Evolutionary conservation across 257 asterid species (phyloP).

Genomic region (Solanum chilense): DNA sequence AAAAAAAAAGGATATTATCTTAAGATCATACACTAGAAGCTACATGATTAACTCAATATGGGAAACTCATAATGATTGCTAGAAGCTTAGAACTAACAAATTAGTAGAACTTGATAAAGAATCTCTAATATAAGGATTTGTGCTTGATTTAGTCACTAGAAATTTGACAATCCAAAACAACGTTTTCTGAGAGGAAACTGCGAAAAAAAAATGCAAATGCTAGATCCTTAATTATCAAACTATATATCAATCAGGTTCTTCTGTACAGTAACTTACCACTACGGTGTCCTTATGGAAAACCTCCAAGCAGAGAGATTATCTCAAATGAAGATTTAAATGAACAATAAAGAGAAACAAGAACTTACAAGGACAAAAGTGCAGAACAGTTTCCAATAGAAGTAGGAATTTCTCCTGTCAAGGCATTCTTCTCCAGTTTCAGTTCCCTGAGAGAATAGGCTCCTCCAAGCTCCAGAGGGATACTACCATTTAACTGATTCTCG

Average conservation of each 20-base stretch:
- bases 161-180: too few relatives aligned
- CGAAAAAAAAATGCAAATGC: too few relatives aligned
- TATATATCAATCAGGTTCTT: not conserved
- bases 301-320: not conserved
- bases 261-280: not conserved
- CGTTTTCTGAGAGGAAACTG: too few relatives aligned
- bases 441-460: slow-evolving; percentile 43
- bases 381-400: slow-evolving; percentile 51
- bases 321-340: not conserved
- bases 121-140: too few relatives aligned
- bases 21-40: too few relatives aligned
- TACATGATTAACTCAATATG: too few relatives aligned
- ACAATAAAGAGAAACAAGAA: slow-evolving; percentile 2
- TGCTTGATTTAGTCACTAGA: too few relatives aligned
- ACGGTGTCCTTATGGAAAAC: not conserved
- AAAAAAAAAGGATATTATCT: too few relatives aligned
- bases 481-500: slow-evolving; percentile 52
- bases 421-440: slow-evolving; percentile 46
- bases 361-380: slow-evolving; percentile 54
- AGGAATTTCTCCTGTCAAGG: slow-evolving; percentile 52
- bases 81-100: too few relatives aligned
- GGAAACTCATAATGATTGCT: too few relatives aligned
- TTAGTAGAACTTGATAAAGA: too few relatives aligned
- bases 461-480: slow-evolving; percentile 66
- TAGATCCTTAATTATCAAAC: not conserved